phyloP scores from a whole-genome alignment of 306 rosid species.

The Lagenaria siceraria region DNA sequence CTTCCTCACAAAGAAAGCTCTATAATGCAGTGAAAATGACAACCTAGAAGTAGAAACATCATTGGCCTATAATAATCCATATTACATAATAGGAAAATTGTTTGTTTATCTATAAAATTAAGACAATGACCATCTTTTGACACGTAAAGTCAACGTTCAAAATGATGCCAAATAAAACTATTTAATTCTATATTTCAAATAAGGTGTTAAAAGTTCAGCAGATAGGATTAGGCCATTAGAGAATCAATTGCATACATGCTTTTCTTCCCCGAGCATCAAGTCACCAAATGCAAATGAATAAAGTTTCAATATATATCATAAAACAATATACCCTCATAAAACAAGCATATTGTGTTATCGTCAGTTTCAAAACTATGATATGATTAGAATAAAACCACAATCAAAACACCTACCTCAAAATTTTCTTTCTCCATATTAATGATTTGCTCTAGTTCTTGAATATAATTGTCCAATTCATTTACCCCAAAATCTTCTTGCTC shows the following conservation, averaged over 20 bases:
- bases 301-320: neutral
- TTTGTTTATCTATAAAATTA: neutral
- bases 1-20: neutral
- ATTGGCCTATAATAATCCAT: neutral
- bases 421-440: constrained; percentile 73
- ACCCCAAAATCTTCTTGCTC: constrained; percentile 19
- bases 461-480: constrained; percentile 40
- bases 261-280: neutral
- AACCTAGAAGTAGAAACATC: neutral
- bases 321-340: neutral
- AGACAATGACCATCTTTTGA: neutral
- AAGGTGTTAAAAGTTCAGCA: neutral
- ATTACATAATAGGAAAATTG: neutral
- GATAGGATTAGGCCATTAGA: neutral
- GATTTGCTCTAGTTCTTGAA: constrained; percentile 61
- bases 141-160: neutral
- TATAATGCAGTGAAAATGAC: neutral
- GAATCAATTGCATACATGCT: neutral
- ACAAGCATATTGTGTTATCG: neutral
- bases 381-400: neutral
- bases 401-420: constrained; percentile 52
- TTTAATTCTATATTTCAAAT: neutral
- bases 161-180: neutral
- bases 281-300: neutral
- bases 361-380: neutral